Percentiles rank a stretch among this genome's conserved stretches.
These are phyloP conservation scores for Phytophthora megakarya DNA, from an alignment of 352 stramenopile species.

Conservation along the genomic window DNA sequence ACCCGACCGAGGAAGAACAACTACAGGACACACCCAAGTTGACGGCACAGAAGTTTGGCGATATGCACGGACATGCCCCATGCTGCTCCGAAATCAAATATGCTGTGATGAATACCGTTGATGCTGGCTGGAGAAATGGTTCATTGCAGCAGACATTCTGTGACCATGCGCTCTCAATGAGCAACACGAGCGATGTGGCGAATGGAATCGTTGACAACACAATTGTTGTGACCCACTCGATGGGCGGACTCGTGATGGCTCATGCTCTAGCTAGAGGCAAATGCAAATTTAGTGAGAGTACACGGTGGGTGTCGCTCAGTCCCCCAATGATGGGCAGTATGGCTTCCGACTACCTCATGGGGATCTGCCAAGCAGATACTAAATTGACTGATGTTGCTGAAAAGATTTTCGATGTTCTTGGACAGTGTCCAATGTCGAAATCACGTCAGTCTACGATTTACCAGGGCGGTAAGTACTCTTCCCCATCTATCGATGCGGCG, in stretches of 20 bases:
- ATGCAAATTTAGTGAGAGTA: constrained; percentile 14
- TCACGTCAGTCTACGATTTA: constrained; percentile 36
- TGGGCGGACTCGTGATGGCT: constrained; percentile 38
- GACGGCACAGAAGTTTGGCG: constrained; percentile 13
- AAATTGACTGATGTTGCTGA: constrained; percentile 12
- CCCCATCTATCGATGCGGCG: constrained; percentile 20
- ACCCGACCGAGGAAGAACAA: constrained; percentile 6
- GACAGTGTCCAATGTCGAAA: constrained; percentile 37
- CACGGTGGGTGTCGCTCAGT: constrained; percentile 42
- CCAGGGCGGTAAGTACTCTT: constrained; percentile 32
- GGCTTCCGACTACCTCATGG: constrained; percentile 39
- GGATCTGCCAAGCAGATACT: constrained; percentile 29
- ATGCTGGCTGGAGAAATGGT: constrained; percentile 49
- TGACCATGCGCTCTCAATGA: constrained; percentile 32
- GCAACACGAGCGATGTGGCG: constrained; percentile 18
- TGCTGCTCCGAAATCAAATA: constrained; percentile 48
- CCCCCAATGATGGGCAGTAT: constrained; percentile 46
- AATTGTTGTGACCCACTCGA: constrained; percentile 53
- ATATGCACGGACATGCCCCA: constrained; percentile 32
- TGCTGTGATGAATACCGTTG: constrained; percentile 45
- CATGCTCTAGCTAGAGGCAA: constrained; percentile 27
- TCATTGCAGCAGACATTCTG: constrained; percentile 47
- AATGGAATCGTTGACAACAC: constrained; percentile 30
- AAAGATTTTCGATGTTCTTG: constrained; percentile 29
- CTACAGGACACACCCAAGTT: constrained; percentile 25